These are phyloP conservation scores for Aspergillus calidoustus DNA, from an alignment of 2,329 filamentous ascomycete species.

Conservation along the genomic window DNA sequence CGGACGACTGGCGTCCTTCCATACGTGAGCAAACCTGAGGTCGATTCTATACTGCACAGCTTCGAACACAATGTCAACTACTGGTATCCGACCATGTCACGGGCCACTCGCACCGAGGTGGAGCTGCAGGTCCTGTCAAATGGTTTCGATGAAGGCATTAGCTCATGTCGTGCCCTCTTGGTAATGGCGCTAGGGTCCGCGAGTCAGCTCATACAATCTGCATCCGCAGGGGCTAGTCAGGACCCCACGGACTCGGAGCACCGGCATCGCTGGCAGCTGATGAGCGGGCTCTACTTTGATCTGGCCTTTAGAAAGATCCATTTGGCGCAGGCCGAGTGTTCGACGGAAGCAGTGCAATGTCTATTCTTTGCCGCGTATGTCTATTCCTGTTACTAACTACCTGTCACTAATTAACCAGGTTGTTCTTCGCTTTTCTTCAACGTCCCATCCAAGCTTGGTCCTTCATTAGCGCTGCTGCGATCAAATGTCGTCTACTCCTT, in stretches of 20 bases:
- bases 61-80: constrained; percentile 57
- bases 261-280: constrained; percentile 38
- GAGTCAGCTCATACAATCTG: constrained; percentile 44
- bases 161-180: constrained; percentile 51
- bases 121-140: constrained; percentile 40
- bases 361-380: constrained; percentile 57
- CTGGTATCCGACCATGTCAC: constrained; percentile 58
- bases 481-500: constrained; percentile 56
- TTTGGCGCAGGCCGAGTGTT: constrained; percentile 53
- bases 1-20: constrained; percentile 41
- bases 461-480: constrained; percentile 55
- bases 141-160: constrained; percentile 43
- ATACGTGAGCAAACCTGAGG: constrained; percentile 48
- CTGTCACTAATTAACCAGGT: constrained; percentile 25
- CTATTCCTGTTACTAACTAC: background rate
- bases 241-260: constrained; percentile 35
- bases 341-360: constrained; percentile 54
- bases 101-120: constrained; percentile 41
- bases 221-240: constrained; percentile 25
- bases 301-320: constrained; percentile 53
- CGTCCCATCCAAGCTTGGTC: constrained; percentile 59
- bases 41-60: constrained; percentile 48
- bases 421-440: constrained; percentile 58
- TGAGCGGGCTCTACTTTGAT: constrained; percentile 54
- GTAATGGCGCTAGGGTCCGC: constrained; percentile 56